Evolutionary conservation across 2,329 filamentous ascomycete genomes (phyloP).

Genomic region (Albophoma yamanashiensis): DNA sequence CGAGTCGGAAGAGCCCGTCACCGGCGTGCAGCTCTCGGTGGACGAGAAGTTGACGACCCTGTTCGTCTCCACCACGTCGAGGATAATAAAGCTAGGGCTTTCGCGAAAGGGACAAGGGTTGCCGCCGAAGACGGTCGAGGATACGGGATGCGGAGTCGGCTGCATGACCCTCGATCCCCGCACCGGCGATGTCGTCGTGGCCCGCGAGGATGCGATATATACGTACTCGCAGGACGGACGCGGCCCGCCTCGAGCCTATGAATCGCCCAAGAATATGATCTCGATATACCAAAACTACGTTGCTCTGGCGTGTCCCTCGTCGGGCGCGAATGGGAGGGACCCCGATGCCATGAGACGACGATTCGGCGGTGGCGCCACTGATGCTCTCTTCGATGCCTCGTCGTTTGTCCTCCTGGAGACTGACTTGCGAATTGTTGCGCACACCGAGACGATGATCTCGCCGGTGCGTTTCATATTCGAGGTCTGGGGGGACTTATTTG

Average conservation of each 20-base stretch:
- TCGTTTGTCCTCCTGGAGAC: conserved; percentile 89
- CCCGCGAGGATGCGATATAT: conserved; percentile 89
- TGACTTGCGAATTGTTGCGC: conserved; percentile 79
- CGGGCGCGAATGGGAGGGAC: conserved; percentile 38
- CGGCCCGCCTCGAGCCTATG: conserved; percentile 81
- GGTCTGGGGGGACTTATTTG: conserved; percentile 85
- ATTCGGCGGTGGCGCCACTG: conserved; percentile 59
- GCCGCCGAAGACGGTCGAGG: conserved; percentile 78
- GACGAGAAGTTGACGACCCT: conserved; percentile 59
- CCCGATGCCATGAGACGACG: conserved; percentile 55
- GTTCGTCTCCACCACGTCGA: conserved; percentile 83
- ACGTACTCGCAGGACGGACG: conserved; percentile 80
- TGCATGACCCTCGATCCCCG: conserved; percentile 84
- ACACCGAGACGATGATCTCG: conserved; percentile 75
- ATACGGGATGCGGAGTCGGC: conserved; percentile 80
- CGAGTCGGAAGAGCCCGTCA: conserved; percentile 93
- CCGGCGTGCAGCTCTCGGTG: conserved; percentile 68
- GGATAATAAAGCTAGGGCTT: conserved; percentile 78
- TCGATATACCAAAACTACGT: conserved; percentile 77
- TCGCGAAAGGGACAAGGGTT: conserved; percentile 84
- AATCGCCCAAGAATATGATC: conserved; percentile 78
- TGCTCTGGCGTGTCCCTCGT: conserved; percentile 70
- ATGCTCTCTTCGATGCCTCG: conserved; percentile 75
- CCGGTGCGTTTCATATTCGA: conserved; percentile 71
- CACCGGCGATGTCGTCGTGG: conserved; percentile 81